Conservation (phyloP, 2,329 filamentous ascomycete species). For the Ampelomyces quisqualis region DNA sequence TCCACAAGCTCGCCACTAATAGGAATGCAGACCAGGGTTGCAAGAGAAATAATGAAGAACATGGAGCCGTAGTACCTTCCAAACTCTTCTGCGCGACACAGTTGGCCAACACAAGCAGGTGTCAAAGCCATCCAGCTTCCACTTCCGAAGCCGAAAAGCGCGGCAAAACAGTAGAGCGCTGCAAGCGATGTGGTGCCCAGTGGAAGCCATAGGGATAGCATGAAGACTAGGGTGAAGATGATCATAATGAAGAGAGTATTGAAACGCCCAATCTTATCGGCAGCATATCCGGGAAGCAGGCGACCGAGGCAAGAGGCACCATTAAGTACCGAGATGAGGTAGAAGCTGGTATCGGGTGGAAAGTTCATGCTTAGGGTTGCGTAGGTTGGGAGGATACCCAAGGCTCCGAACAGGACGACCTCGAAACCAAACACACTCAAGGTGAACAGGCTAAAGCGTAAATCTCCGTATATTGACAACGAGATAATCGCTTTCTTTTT, state of each 20-base stretch:
- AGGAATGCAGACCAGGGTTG: constrained; percentile 40
- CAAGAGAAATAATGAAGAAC: constrained; percentile 42
- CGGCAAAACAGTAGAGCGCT: constrained; percentile 44
- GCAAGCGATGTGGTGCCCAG: constrained; percentile 33
- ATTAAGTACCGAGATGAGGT: constrained; percentile 45
- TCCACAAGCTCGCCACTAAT: constrained; percentile 41
- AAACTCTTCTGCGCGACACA: constrained; percentile 51
- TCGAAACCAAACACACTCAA: constrained; percentile 41
- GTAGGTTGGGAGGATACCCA: constrained; percentile 47
- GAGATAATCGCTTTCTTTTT: constrained; percentile 42
- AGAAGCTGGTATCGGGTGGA: constrained; percentile 36
- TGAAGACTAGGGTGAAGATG: constrained; percentile 39
- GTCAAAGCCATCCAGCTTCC: constrained; percentile 49
- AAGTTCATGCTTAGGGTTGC: constrained; percentile 42
- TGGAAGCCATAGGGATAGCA: constrained; percentile 41
- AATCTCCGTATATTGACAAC: constrained; percentile 35
- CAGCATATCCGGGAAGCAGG: constrained; percentile 43
- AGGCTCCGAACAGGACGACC: constrained; percentile 44
- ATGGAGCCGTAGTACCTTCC: constrained; percentile 55
- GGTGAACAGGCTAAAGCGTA: constrained; percentile 40
- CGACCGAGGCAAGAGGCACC: constrained; percentile 46
- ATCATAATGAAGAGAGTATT: constrained; percentile 45
- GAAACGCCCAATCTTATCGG: constrained; percentile 46
- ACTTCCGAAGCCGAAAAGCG: constrained; percentile 52
- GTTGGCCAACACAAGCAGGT: constrained; percentile 51